Percentiles rank a stretch among this genome's conserved stretches.
phyloP scores from a whole-genome alignment of 129 eudicot species.

The Lactuca saligna region DNA sequence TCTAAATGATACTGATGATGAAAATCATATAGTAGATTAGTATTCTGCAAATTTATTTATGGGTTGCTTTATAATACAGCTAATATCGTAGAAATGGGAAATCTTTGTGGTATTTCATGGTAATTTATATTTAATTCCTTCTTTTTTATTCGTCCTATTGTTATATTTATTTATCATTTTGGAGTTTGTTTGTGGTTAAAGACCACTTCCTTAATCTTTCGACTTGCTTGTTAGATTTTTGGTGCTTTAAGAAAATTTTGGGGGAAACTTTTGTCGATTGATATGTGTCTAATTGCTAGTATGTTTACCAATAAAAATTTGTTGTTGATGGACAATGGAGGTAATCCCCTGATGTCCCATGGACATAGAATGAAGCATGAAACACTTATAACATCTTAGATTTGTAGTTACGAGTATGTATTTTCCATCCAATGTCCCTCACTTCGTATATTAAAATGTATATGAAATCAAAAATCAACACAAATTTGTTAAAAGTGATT shows the following conservation, averaged over 20 bases:
- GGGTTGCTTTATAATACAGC: conserved; percentile 7
- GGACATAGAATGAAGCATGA: conserved; percentile 86
- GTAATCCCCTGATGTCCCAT: conserved; percentile 80
- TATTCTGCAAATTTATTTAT: neutral
- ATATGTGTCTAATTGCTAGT: conserved; percentile 3
- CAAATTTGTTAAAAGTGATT: too few relatives aligned
- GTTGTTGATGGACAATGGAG: conserved; percentile 92
- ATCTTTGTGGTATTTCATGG: conserved; percentile 5
- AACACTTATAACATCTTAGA: conserved; percentile 78
- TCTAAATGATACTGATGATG: neutral
- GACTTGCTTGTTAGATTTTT: neutral
- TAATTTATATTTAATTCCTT: neutral
- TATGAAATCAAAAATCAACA: too few relatives aligned
- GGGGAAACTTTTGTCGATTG: neutral
- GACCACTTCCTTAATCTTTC: neutral
- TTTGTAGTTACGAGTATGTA: conserved; percentile 54
- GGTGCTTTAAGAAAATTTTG: neutral
- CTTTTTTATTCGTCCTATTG: neutral
- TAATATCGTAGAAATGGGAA: conserved; percentile 27
- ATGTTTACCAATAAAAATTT: conserved; percentile 91
- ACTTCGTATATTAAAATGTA: too few relatives aligned
- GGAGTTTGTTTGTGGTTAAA: neutral
- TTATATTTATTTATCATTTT: neutral
- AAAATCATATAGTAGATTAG: conserved; percentile 20
- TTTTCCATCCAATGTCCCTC: too few relatives aligned